Evolutionary conservation across 306 rosid genomes (phyloP).

Genomic region (Begonia peltatifolia): DNA sequence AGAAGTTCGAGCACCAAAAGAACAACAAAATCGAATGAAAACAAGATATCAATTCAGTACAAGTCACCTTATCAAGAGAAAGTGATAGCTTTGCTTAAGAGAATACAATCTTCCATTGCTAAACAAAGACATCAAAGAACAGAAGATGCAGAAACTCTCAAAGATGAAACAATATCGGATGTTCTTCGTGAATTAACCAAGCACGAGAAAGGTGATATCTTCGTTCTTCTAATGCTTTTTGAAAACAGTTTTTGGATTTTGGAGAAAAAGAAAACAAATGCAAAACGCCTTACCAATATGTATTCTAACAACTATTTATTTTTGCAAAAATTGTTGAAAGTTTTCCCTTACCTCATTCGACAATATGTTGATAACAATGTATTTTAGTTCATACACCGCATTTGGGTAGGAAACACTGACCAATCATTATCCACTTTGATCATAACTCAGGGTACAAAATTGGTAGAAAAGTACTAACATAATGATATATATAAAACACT

Average conservation of each 20-base stretch:
- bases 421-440: background rate
- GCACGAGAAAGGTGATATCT: slow-evolving; percentile 17
- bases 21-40: slow-evolving; percentile 9
- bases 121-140: slow-evolving; percentile 10
- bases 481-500: too few species aligned
- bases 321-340: too few species aligned
- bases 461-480: too few species aligned
- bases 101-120: slow-evolving; percentile 38
- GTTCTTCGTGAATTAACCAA: slow-evolving; percentile 27
- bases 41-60: slow-evolving; percentile 2
- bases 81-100: slow-evolving; percentile 31
- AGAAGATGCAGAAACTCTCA: slow-evolving; percentile 15
- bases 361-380: background rate
- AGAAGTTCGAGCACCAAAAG: slow-evolving; percentile 17
- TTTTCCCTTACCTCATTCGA: background rate
- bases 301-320: too few species aligned
- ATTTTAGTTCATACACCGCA: too few species aligned
- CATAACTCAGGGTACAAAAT: background rate
- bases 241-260: too few species aligned
- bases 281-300: too few species aligned
- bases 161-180: slow-evolving; percentile 21
- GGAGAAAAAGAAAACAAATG: too few species aligned
- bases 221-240: too few species aligned
- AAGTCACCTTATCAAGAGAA: slow-evolving; percentile 28
- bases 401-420: too few species aligned